phyloP scores from a whole-genome alignment of 257 asterid species.

The Dorcoceras hygrometricum region DNA sequence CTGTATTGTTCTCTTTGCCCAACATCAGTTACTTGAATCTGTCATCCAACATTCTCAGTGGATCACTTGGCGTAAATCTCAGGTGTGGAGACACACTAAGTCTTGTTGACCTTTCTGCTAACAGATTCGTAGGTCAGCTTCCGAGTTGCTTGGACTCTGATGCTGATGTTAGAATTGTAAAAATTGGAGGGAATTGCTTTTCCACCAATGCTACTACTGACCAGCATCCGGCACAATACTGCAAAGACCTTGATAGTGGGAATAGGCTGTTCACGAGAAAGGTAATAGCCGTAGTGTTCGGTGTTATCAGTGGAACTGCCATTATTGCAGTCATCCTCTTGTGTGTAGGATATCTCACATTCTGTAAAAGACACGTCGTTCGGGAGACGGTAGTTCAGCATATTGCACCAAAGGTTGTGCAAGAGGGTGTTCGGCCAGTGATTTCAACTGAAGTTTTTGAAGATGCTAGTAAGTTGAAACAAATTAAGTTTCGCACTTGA shows the following conservation, averaged over 20 bases:
- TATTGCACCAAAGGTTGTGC: conserved; percentile 59
- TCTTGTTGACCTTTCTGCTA: conserved; percentile 74
- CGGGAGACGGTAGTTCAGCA: conserved; percentile 39
- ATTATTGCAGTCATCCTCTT: conserved; percentile 42
- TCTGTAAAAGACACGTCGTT: conserved; percentile 39
- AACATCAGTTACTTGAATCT: conserved; percentile 78
- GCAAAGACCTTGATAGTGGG: conserved; percentile 36
- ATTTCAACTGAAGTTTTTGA: conserved; percentile 62
- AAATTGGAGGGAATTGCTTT: conserved; percentile 71
- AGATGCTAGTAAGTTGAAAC: conserved; percentile 65
- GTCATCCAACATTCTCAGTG: conserved; percentile 71
- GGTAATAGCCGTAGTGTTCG: conserved; percentile 46
- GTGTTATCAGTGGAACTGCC: conserved; percentile 59
- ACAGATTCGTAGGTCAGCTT: conserved; percentile 59
- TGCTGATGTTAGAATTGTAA: conserved; percentile 55
- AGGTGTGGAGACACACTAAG: conserved; percentile 71
- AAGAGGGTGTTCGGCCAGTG: conserved; percentile 43
- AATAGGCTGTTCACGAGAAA: conserved; percentile 30
- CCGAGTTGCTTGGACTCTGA: conserved; percentile 64
- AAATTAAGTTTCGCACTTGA: background rate
- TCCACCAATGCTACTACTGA: conserved; percentile 41
- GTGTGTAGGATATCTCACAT: conserved; percentile 44
- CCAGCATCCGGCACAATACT: conserved; percentile 66
- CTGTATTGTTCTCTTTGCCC: conserved; percentile 61
- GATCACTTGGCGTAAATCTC: conserved; percentile 60